Percentiles rank a stretch among this genome's conserved stretches.
Conservation (phyloP, 2,329 filamentous ascomycete species). For the Xylariaceae sp. region DNA sequence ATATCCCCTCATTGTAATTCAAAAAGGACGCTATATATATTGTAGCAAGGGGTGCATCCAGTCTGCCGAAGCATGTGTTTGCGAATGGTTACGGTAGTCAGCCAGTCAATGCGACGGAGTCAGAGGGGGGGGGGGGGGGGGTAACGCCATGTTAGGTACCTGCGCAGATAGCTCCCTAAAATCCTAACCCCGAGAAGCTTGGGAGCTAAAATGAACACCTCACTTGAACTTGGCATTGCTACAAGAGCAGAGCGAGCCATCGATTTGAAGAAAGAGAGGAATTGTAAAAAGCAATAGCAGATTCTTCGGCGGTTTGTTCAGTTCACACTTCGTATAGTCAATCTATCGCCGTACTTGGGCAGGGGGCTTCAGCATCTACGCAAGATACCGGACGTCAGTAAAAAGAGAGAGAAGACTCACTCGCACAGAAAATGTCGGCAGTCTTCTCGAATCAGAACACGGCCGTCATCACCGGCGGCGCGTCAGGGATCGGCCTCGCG, state of each 20-base stretch:
- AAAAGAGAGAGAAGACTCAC: background rate
- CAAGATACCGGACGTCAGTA: too few species aligned
- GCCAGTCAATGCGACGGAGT: background rate
- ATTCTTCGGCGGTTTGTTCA: background rate
- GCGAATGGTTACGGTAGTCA: background rate
- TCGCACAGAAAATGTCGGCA: slow-evolving; percentile 40
- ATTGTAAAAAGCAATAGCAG: background rate
- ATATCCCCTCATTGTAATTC: slow-evolving; percentile 9
- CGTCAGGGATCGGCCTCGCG: slow-evolving; percentile 78
- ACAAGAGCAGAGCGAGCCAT: slow-evolving; percentile 1
- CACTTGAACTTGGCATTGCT: slow-evolving; percentile 1
- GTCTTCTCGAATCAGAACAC: slow-evolving; percentile 62
- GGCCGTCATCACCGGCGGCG: slow-evolving; percentile 81
- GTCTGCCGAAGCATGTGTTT: background rate
- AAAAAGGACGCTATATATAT: background rate
- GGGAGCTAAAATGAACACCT: background rate
- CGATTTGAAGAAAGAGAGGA: background rate
- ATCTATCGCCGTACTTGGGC: too few species aligned
- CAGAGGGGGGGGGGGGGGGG: too few species aligned
- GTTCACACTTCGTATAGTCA: too few species aligned
- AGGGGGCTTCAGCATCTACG: too few species aligned
- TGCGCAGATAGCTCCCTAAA: slow-evolving; percentile 26
- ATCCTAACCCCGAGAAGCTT: slow-evolving; percentile 31
- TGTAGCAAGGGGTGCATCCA: background rate
- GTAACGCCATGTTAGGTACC: slow-evolving; percentile 22